Percentiles rank a stretch among this genome's conserved stretches.
Conservation (phyloP, 495 filamentous ascomycete species). For the Penicillium argentinense region DNA sequence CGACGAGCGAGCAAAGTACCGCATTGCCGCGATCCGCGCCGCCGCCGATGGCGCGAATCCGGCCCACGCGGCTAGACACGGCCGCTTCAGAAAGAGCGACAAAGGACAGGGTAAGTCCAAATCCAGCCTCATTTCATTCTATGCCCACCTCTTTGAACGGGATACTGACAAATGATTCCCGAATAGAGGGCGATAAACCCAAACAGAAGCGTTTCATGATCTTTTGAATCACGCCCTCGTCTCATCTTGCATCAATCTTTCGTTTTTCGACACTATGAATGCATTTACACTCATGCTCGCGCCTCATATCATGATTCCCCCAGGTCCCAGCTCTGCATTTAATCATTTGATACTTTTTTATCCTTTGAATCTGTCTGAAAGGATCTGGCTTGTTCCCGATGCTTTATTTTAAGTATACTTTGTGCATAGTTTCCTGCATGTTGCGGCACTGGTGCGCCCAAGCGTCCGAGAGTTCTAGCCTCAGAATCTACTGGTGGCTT, state of each 20-base stretch:
- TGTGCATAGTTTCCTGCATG: no score
- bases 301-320: background rate
- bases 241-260: no score
- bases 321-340: background rate
- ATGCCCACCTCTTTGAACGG: background rate
- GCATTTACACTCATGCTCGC: background rate
- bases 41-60: conserved; percentile 74
- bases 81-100: conserved; percentile 14
- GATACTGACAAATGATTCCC: background rate
- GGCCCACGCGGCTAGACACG: conserved; percentile 21
- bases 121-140: background rate
- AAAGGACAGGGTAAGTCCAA: conserved; percentile 17
- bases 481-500: no score
- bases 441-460: no score
- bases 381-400: no score
- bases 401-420: no score
- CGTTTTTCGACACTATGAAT: background rate
- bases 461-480: no score
- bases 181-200: conserved; percentile 19
- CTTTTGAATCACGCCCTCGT: no score
- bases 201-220: conserved; percentile 39
- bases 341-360: no score
- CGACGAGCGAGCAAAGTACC: conserved; percentile 82
- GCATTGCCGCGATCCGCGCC: conserved; percentile 80
- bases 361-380: no score